Evolutionary conservation across 2,329 filamentous ascomycete genomes (phyloP), one percentile per base, ranked within the genome.

Genomic region (Purpureocillium takamizusanense): DNA sequence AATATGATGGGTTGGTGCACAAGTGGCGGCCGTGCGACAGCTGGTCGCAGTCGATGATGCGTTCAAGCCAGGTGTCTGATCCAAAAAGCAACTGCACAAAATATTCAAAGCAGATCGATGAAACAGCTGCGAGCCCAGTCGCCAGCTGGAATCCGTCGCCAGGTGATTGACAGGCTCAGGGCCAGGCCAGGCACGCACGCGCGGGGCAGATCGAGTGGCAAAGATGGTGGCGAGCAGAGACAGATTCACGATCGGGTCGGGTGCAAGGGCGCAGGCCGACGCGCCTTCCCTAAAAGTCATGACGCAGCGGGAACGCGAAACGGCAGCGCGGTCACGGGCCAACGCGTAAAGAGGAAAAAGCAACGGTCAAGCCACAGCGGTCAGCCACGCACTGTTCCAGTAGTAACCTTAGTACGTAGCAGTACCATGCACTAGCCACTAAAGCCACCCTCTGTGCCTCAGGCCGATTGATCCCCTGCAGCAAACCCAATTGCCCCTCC

Each of bases 291-390:
- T 37, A 45, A 46, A 37, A 49, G 38, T 47, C 43, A 51, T 50
- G 53, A 52, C 44, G 44, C 47, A 46, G 15, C 23, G 28, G 28
- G 40, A 44, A 62, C 60, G 57, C 60, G 60, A 61, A 50, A 49
- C 39, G 34, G 47, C 40, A 53, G 48, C 58, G 60, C 43, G 43
- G 45, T 61, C 60, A 63, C 57, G 56, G 37, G 36, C 30, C 14
- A 42, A 41, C 43, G 51, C 46, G 49, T 46, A 30, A 42, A 42
- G 47, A 42, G 34, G 21, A 15, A 7, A 5, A 8, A 31, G 8
- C 12, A 15, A 23, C 33, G 23, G 33, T 7, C 31, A 30, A 36
- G 35, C 31, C 36, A 29, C n/a, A 12, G 34, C 18, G n/a, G 6
- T 17, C 17, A 28, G 33, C 42, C 39, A 39, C 36, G 41, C 33